These are phyloP conservation scores for Eimeria acervulina DNA, from an alignment of 169 alveolate species.

Conservation along the genomic window DNA sequence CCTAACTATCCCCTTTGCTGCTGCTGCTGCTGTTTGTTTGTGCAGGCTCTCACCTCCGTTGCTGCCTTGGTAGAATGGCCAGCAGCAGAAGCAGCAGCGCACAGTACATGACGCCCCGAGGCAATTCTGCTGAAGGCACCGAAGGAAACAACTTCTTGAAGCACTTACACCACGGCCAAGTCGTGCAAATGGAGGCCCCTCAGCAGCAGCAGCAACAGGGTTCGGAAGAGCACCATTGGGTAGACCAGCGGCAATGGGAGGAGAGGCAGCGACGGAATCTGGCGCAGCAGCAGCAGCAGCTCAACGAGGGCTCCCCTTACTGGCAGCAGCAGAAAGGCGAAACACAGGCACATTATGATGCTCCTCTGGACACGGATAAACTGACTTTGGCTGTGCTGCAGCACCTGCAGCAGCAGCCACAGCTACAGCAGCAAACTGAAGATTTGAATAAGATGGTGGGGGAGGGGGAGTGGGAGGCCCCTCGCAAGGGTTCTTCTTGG, in stretches of 20 bases:
- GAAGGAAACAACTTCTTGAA: neutral
- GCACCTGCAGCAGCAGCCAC: slow-evolving; percentile 41
- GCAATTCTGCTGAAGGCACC: neutral
- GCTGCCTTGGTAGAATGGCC: neutral
- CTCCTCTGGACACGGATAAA: neutral
- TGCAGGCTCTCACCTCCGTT: neutral
- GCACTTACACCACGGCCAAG: neutral
- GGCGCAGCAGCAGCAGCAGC: neutral
- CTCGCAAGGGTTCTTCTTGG: neutral
- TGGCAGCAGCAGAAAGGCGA: slow-evolving; percentile 9
- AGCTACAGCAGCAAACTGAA: neutral
- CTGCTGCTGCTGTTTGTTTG: neutral
- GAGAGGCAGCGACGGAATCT: no score
- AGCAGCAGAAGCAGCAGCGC: slow-evolving; percentile 66
- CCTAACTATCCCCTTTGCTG: no score
- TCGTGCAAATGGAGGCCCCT: slow-evolving; percentile 54
- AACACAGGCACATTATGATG: neutral
- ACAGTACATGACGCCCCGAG: slow-evolving; percentile 49
- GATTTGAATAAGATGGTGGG: slow-evolving; percentile 51
- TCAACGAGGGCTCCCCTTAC: neutral
- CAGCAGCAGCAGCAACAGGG: slow-evolving; percentile 2
- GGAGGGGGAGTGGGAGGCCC: slow-evolving; percentile 31
- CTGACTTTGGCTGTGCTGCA: neutral
- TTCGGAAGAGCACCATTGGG: slow-evolving; percentile 20
- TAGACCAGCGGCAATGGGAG: slow-evolving; percentile 12